Percentiles rank a stretch among this genome's conserved stretches.
Conservation (phyloP, 1,284 basidiomycete genomes). For the Leccinum pachyderme region DNA sequence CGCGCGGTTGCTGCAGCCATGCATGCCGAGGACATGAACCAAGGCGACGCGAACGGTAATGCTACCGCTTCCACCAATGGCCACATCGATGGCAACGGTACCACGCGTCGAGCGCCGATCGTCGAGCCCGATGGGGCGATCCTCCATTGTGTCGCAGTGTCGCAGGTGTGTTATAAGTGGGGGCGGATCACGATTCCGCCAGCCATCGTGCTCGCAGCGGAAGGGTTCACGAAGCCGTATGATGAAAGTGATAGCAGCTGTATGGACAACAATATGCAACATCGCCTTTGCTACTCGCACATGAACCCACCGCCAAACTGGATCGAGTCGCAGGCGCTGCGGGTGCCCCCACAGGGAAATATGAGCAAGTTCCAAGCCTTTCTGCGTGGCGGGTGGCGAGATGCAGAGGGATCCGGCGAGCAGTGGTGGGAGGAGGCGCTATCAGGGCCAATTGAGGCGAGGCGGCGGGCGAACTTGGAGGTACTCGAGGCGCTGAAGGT, state of each 20-base stretch:
- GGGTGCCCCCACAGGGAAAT: conserved; percentile 46
- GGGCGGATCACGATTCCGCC: conserved; percentile 79
- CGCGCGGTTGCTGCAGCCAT: conserved; percentile 38
- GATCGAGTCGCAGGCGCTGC: conserved; percentile 43
- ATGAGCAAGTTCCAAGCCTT: conserved; percentile 42
- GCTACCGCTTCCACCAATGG: not conserved
- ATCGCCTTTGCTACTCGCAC: conserved; percentile 27
- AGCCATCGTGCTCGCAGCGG: conserved; percentile 49
- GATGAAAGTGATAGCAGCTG: not conserved
- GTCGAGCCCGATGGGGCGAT: conserved; percentile 49
- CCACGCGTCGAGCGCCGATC: conserved; percentile 22
- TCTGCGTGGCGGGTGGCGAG: conserved; percentile 54
- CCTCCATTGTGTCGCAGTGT: conserved; percentile 66
- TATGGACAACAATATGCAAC: not conserved
- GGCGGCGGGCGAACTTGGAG: conserved; percentile 40
- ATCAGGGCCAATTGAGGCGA: conserved; percentile 46
- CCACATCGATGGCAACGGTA: conserved; percentile 8
- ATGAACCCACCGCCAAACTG: conserved; percentile 55
- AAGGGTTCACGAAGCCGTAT: conserved; percentile 46
- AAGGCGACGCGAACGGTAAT: not conserved
- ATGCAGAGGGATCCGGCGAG: conserved; percentile 35
- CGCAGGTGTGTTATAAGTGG: conserved; percentile 70
- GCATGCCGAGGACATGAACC: conserved; percentile 12
- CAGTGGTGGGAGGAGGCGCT: conserved; percentile 64
- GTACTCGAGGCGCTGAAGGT: conserved; percentile 40